Conservation (phyloP, 306 rosid genomes). For the Cicer pinnatifidum region DNA sequence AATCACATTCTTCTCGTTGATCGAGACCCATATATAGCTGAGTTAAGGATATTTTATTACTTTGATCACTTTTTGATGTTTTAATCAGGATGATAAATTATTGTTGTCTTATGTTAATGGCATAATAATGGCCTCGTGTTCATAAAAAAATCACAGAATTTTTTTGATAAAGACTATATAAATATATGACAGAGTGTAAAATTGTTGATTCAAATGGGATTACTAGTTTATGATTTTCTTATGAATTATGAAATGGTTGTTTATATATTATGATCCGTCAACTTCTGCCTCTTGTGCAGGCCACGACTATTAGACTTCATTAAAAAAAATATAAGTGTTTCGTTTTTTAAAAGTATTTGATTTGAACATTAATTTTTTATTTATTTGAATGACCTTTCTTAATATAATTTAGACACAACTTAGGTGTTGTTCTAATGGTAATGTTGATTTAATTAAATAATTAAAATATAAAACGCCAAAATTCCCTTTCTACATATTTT, state of each 20-base stretch:
- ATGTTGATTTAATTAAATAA: not conserved
- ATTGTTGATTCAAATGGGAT: not conserved
- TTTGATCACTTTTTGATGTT: not conserved
- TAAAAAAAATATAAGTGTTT: not conserved
- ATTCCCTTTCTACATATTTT: not conserved
- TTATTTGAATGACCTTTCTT: not conserved
- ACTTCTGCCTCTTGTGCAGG: conserved; percentile 15
- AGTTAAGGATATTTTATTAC: conserved; percentile 20
- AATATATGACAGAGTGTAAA: not conserved
- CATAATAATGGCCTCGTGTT: not conserved
- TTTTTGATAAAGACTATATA: not conserved
- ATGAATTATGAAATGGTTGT: not conserved
- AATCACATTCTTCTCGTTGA: conserved; percentile 41
- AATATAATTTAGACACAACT: not conserved
- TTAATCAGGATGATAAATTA: not conserved
- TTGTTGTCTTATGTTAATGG: not conserved
- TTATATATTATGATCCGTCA: conserved; percentile 9
- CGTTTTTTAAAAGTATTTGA: not conserved
- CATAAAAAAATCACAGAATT: not conserved
- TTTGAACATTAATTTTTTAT: not conserved
- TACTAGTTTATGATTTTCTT: not conserved
- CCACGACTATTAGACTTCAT: not conserved
- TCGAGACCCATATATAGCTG: conserved; percentile 30
- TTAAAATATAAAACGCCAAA: not conserved
- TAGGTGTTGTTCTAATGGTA: not conserved